Conservation (phyloP, 495 filamentous ascomycete genomes). For the Beverwykella pulmonaria region DNA sequence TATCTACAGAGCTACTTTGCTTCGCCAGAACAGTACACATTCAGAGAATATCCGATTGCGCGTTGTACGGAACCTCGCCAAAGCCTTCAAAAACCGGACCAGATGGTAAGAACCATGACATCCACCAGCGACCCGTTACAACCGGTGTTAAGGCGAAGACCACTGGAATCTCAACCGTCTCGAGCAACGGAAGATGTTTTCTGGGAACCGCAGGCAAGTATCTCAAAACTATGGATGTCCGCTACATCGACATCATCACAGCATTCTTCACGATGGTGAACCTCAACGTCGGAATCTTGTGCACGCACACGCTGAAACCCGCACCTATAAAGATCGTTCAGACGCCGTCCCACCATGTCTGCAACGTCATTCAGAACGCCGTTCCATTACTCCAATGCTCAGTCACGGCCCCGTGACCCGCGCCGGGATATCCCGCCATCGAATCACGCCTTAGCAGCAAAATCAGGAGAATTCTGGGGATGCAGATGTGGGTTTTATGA, state of each 20-base stretch:
- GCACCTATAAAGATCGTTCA: not conserved
- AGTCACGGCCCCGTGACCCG: not conserved
- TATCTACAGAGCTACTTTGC: constrained; percentile 14
- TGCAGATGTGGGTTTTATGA: constrained; percentile 23
- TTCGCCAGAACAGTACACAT: constrained; percentile 10
- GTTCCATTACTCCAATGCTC: not conserved
- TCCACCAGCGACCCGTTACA: constrained; percentile 18
- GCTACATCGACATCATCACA: not conserved
- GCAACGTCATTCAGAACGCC: not conserved
- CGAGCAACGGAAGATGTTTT: constrained; percentile 12
- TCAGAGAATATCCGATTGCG: constrained; percentile 8
- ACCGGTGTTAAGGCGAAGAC: not conserved
- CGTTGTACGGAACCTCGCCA: constrained; percentile 24
- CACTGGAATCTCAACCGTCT: not conserved
- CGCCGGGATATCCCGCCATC: not conserved
- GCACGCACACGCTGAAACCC: not conserved
- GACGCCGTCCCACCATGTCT: not conserved
- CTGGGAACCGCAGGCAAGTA: not conserved
- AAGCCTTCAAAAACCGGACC: not conserved
- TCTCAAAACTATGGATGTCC: not conserved
- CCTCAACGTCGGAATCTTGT: not conserved
- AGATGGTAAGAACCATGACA: constrained; percentile 5
- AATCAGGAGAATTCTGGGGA: constrained; percentile 38
- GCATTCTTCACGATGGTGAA: not conserved
- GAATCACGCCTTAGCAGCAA: constrained; percentile 12